Evolutionary conservation across 2,329 filamentous ascomycete species (phyloP), one percentile per base, ranked within the genome.

Genomic region (Claviceps lovelessii): DNA sequence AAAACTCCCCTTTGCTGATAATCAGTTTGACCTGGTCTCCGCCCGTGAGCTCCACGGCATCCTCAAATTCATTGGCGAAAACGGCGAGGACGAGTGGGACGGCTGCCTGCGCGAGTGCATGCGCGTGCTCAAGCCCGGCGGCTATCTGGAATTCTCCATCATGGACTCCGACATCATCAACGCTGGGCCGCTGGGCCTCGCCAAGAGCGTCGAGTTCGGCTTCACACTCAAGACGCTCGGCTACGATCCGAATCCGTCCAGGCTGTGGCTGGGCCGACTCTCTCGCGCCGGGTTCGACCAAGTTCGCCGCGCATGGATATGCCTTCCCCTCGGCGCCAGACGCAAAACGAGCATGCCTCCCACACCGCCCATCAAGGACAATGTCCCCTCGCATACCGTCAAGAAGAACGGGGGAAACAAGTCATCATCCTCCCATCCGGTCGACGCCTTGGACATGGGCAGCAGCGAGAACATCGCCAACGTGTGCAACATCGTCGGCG

Each of bases 161-260:
- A 80, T 97, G 61, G 93, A 98, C 68, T 86, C 90, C 1, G 90
- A 95, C 64, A 83, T 98, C 61, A 83, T 94, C 58, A 90, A 90
- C 60, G 84, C 89, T 0, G 90, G 90, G 0, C 83, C 86, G 0
- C 76, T 84, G 23, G 88, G 85, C 41, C 83, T 88, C 55, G 88
- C 89, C 49, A 86, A 93, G 67, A 86, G 85, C 51, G 88, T 94
- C 54, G 90, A 97, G 69, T 97, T 98, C 65, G 86, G 86, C 45
- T 94, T 93, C 74, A 85, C 87, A 53, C 84, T 98, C 57, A 87
- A 86, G 70, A 91, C 87, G 0, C 80, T 91, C 3, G 91, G 91
- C 35, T 97, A 96, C 67, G 93, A 97, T 66, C 84, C 91, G 2
- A 76, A 76, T 53, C 88, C 91, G 0, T 93, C 89, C 15, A 90